A percentile compares a stretch with the other conserved stretches of the same genome.
These are phyloP conservation scores for Aspergillus ustus DNA, from an alignment of 2,329 filamentous ascomycete species.

Conservation along the genomic window DNA sequence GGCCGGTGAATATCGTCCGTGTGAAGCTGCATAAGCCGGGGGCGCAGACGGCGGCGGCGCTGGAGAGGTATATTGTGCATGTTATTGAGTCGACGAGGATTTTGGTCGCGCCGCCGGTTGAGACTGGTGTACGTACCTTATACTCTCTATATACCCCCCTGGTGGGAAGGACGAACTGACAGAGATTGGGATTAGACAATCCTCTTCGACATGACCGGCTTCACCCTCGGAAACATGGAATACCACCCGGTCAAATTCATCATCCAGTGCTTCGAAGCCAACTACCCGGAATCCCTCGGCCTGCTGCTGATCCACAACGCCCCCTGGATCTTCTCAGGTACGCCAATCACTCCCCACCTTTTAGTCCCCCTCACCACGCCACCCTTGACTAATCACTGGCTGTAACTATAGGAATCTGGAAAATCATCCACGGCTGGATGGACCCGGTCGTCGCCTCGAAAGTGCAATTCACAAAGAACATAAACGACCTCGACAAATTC, in stretches of 20 bases:
- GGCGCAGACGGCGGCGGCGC: constrained; percentile 77
- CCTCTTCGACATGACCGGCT: constrained; percentile 92
- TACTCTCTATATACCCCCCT: no score
- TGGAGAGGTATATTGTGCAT: constrained; percentile 89
- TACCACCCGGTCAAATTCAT: constrained; percentile 97
- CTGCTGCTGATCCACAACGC: constrained; percentile 89
- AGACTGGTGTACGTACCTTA: constrained; percentile 90
- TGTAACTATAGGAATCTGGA: constrained; percentile 73
- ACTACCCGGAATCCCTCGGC: constrained; percentile 91
- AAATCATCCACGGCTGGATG: constrained; percentile 88
- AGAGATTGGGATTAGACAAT: constrained; percentile 47
- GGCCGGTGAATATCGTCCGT: constrained; percentile 82
- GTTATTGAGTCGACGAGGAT: constrained; percentile 90
- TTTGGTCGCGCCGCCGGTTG: constrained; percentile 74
- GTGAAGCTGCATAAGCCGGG: constrained; percentile 79
- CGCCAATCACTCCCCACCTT: constrained; percentile 24
- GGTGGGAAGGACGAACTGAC: no score
- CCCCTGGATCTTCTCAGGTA: constrained; percentile 92
- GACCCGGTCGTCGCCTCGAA: constrained; percentile 93
- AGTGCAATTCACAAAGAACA: constrained; percentile 84
- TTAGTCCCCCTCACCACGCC: not conserved
- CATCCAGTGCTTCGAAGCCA: constrained; percentile 97
- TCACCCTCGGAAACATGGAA: constrained; percentile 83
- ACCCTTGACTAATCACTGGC: not conserved
- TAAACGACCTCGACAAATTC: constrained; percentile 75